Evolutionary conservation across 371 early-diverging fungal genomes (phyloP).

Genomic region (Coemansia sp.): DNA sequence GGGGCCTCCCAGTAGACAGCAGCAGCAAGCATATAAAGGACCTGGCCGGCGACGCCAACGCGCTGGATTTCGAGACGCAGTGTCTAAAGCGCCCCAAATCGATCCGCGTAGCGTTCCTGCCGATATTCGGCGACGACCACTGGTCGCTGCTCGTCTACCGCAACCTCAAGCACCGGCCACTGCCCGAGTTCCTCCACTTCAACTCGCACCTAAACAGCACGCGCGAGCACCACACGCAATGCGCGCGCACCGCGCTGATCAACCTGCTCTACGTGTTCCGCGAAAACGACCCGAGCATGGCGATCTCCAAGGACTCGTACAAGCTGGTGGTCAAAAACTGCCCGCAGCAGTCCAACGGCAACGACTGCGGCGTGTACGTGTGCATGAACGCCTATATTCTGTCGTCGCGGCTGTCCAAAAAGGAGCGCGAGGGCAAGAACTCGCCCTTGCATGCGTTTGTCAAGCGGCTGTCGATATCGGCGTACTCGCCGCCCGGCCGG

Average conservation of each 20-base stretch:
- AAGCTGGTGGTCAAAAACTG: slow-evolving; percentile 46
- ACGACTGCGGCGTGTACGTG: slow-evolving; percentile 47
- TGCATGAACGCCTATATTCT: slow-evolving; percentile 43
- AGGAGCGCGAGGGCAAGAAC: slow-evolving; percentile 4
- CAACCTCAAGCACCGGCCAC: slow-evolving; percentile 11
- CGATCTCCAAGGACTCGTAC: slow-evolving; percentile 42
- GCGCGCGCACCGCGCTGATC: slow-evolving; percentile 43
- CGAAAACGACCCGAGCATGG: slow-evolving; percentile 40
- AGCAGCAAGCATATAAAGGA: slow-evolving; percentile 22
- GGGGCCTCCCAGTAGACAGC: slow-evolving; percentile 12
- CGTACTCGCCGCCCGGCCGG: slow-evolving; percentile 11
- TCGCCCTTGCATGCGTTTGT: slow-evolving; percentile 21
- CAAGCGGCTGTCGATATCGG: slow-evolving; percentile 13
- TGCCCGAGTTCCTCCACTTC: slow-evolving; percentile 48
- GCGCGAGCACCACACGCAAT: slow-evolving; percentile 42
- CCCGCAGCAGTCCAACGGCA: slow-evolving; percentile 44
- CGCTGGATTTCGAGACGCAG: slow-evolving; percentile 34
- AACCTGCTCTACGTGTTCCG: slow-evolving; percentile 44
- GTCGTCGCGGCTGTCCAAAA: slow-evolving; percentile 24
- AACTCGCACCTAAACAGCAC: slow-evolving; percentile 46
- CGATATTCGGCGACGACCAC: slow-evolving; percentile 48
- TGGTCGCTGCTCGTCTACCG: slow-evolving; percentile 48
- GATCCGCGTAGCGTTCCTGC: slow-evolving; percentile 40
- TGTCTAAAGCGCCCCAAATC: slow-evolving; percentile 26
- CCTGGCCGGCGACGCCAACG: slow-evolving; percentile 38